phyloP scores from a whole-genome alignment of 2,329 filamentous ascomycete species.

The Penicillium sp. region DNA sequence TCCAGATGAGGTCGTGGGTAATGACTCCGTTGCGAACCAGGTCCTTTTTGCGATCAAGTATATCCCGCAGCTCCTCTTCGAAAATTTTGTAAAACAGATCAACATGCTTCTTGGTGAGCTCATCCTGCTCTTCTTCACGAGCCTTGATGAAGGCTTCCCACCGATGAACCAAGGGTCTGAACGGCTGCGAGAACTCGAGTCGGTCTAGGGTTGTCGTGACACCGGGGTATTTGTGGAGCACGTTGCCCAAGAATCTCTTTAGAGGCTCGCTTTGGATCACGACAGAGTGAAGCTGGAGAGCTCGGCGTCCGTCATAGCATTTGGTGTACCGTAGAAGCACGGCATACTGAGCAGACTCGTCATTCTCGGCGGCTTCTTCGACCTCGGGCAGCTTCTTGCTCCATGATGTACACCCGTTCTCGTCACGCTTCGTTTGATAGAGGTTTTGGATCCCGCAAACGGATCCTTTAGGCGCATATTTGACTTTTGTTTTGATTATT shows the following conservation, averaged over 20 bases:
- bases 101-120: conserved; percentile 46
- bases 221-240: conserved; percentile 57
- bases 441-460: conserved; percentile 45
- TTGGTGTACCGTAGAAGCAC: conserved; percentile 57
- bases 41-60: conserved; percentile 50
- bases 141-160: conserved; percentile 51
- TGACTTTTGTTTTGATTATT: not conserved
- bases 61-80: conserved; percentile 49
- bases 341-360: conserved; percentile 58
- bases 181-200: conserved; percentile 58
- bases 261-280: conserved; percentile 60
- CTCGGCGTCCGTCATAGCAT: conserved; percentile 56
- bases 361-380: conserved; percentile 56
- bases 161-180: conserved; percentile 62
- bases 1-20: conserved; percentile 47
- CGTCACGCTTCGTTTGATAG: conserved; percentile 50
- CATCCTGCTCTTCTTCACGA: conserved; percentile 42
- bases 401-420: conserved; percentile 52
- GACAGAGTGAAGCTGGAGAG: conserved; percentile 58
- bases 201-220: conserved; percentile 57
- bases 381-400: conserved; percentile 53
- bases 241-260: conserved; percentile 52
- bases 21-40: conserved; percentile 52
- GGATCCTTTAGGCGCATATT: conserved; percentile 25
- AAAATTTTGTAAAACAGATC: conserved; percentile 48